Conservation (phyloP, 768 basidiomycete species). For the Auriscalpium microsporum region DNA sequence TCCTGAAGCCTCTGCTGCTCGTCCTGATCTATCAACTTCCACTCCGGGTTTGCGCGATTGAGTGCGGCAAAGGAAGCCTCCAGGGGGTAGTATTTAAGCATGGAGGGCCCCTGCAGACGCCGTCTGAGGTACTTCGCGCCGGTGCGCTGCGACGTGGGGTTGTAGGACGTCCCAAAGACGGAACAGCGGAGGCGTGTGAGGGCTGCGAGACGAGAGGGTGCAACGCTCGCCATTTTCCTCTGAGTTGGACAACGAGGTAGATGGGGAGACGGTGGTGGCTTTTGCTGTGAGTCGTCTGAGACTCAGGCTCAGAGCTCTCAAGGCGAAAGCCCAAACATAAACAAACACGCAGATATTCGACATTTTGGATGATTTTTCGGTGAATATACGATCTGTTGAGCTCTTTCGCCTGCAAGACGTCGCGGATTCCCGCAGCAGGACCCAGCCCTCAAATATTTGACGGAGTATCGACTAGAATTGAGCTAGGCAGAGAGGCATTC, state of each 20-base stretch:
- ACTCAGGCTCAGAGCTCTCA: too few species aligned
- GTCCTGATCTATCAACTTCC: slow-evolving; percentile 48
- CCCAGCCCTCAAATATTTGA: too few species aligned
- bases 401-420: too few species aligned
- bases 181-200: slow-evolving; percentile 56
- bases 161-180: slow-evolving; percentile 85
- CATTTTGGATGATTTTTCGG: too few species aligned
- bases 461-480: too few species aligned
- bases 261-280: not conserved
- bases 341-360: too few species aligned
- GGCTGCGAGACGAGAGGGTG: slow-evolving; percentile 46
- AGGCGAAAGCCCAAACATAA: too few species aligned
- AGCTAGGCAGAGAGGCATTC: too few species aligned
- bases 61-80: slow-evolving; percentile 47
- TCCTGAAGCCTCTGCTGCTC: slow-evolving; percentile 66
- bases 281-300: not conserved
- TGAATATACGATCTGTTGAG: too few species aligned
- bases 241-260: too few species aligned
- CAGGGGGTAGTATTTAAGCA: slow-evolving; percentile 76
- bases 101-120: slow-evolving; percentile 76
- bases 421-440: too few species aligned
- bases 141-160: slow-evolving; percentile 71
- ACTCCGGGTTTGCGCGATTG: slow-evolving; percentile 23
- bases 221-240: slow-evolving; percentile 27
- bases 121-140: slow-evolving; percentile 88